Conservation (phyloP, 495 filamentous ascomycete genomes). For the Letharia lupina region DNA sequence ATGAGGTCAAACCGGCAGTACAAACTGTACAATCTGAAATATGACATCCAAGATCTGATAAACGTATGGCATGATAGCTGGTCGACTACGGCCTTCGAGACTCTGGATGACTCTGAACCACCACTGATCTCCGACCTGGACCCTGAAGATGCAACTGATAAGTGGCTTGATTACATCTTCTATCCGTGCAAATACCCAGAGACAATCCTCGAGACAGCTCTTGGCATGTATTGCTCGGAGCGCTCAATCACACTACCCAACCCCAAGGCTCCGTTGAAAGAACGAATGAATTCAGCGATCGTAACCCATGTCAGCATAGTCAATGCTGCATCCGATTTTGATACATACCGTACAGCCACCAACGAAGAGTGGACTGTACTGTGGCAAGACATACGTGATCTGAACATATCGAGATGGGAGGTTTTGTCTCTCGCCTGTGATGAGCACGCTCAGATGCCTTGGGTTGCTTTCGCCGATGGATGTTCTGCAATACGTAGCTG, state of each 20-base stretch:
- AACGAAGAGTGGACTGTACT: constrained; percentile 85
- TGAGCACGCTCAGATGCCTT: constrained; percentile 58
- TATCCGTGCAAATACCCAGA: constrained; percentile 69
- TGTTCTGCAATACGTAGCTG: constrained; percentile 71
- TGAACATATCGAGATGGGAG: constrained; percentile 78
- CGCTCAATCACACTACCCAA: constrained; percentile 36
- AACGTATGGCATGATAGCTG: constrained; percentile 62
- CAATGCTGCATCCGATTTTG: constrained; percentile 56
- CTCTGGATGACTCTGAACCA: constrained; percentile 42
- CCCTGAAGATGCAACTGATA: constrained; percentile 53
- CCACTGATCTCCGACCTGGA: constrained; percentile 51
- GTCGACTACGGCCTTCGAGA: constrained; percentile 62
- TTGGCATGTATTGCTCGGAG: constrained; percentile 63
- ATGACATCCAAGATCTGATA: constrained; percentile 46
- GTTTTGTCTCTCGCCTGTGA: constrained; percentile 70
- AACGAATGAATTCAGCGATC: constrained; percentile 62
- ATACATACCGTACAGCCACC: constrained; percentile 58
- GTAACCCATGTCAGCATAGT: constrained; percentile 52
- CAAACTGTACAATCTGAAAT: constrained; percentile 53
- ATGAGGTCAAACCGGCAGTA: constrained; percentile 63
- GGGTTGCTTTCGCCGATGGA: constrained; percentile 71
- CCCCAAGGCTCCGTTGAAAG: constrained; percentile 47
- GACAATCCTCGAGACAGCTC: constrained; percentile 72
- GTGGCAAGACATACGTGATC: constrained; percentile 72
- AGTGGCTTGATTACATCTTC: constrained; percentile 69